phyloP scores from a whole-genome alignment of 208 protist species.

The Angomonas ambiguus region DNA sequence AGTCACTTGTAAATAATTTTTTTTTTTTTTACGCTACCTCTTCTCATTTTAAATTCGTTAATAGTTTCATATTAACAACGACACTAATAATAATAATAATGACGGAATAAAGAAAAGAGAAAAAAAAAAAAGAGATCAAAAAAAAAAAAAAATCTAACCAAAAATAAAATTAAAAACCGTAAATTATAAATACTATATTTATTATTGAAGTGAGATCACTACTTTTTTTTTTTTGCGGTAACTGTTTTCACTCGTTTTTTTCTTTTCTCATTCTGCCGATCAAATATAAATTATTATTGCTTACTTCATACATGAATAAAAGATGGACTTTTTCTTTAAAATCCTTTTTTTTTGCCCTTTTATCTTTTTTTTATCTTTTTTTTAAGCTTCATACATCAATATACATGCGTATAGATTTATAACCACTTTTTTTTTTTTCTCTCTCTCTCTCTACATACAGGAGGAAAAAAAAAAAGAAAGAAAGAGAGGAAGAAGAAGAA shows the following conservation, averaged over 20 bases:
- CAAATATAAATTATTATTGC: constrained; percentile 2
- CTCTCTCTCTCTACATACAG: no score
- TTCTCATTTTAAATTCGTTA: background rate
- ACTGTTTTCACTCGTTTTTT: background rate
- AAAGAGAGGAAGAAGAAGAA: background rate
- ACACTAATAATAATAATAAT: background rate
- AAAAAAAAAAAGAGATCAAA: constrained; percentile 12
- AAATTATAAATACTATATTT: no score
- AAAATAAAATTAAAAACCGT: background rate
- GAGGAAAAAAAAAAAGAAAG: constrained; percentile 15
- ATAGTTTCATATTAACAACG: background rate
- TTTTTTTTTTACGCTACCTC: background rate
- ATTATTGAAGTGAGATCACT: background rate
- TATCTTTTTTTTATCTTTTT: background rate
- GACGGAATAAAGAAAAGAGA: background rate
- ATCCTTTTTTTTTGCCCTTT: constrained; percentile 4
- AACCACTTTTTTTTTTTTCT: constrained; percentile 13
- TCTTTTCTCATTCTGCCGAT: constrained; percentile 6
- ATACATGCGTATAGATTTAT: no score
- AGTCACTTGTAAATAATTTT: no score
- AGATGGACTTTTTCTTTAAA: no score
- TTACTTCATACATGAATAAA: no score
- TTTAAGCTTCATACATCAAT: background rate
- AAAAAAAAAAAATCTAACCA: constrained; percentile 3
- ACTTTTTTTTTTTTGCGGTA: background rate